Conservation (phyloP, 768 basidiomycete genomes). For the Amanita pseudoporphyria region DNA sequence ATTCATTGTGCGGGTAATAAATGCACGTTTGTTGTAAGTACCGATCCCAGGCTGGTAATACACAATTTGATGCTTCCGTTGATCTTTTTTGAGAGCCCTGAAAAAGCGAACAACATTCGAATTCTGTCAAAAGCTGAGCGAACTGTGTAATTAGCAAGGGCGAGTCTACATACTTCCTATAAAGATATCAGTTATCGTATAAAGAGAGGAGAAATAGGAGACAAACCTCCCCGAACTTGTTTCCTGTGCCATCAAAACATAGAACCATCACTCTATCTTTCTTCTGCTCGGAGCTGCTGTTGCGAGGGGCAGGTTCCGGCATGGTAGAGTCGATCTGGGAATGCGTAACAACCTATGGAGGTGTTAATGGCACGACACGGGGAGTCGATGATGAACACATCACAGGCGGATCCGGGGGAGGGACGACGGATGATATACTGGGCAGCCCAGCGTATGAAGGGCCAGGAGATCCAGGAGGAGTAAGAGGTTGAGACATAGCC, state of each 20-base stretch:
- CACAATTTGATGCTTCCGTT: background rate
- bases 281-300: too few species aligned
- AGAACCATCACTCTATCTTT: background rate
- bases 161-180: background rate
- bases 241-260: conserved; percentile 3
- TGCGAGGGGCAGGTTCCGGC: too few species aligned
- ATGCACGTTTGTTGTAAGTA: conserved; percentile 1
- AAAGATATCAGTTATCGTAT: background rate
- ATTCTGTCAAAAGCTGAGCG: background rate
- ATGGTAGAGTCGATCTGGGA: too few species aligned
- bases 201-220: background rate
- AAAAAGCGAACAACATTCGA: conserved; percentile 7
- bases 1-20: background rate
- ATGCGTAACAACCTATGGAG: too few species aligned
- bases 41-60: conserved; percentile 5
- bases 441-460: too few species aligned
- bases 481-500: too few species aligned
- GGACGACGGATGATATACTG: too few species aligned
- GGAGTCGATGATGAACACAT: too few species aligned
- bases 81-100: background rate
- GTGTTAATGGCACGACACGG: too few species aligned
- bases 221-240: conserved; percentile 3
- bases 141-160: background rate
- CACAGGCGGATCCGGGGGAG: too few species aligned
- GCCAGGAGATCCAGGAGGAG: too few species aligned